A percentile compares a stretch with the other conserved stretches of the same genome.
These are phyloP conservation scores for Zygoascus bituminiphila DNA, from an alignment of 805 yeast genomes.

Conservation along the genomic window DNA sequence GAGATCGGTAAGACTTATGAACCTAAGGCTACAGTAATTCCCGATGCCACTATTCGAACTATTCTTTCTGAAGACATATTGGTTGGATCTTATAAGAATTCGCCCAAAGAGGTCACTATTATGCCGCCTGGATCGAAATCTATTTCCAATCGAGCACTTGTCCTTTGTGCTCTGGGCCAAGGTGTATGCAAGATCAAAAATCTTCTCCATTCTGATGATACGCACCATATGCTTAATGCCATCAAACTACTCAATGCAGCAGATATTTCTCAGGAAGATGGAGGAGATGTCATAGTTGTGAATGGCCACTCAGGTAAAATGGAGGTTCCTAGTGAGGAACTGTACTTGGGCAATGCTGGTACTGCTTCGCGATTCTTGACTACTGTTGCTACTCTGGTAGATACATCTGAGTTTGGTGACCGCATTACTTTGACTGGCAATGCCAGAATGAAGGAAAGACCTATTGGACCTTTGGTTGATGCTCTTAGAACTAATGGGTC, in stretches of 20 bases:
- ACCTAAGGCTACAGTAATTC: constrained; percentile 74
- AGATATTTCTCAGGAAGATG: constrained; percentile 68
- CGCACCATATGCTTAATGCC: constrained; percentile 89
- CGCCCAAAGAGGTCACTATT: constrained; percentile 35
- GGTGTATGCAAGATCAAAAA: constrained; percentile 81
- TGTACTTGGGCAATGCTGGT: constrained; percentile 95
- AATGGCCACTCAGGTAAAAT: constrained; percentile 77
- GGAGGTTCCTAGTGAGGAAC: constrained; percentile 51
- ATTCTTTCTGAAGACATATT: constrained; percentile 73
- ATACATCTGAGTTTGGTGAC: constrained; percentile 34
- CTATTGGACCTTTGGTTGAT: constrained; percentile 92
- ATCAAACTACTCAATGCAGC: constrained; percentile 76
- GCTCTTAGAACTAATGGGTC: constrained; percentile 81
- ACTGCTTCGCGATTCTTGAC: constrained; percentile 95
- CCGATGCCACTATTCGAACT: constrained; percentile 71
- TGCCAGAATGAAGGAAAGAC: constrained; percentile 94
- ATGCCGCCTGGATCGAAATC: constrained; percentile 97
- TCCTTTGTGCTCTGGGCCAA: constrained; percentile 82
- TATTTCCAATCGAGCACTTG: constrained; percentile 88
- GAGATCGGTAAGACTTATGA: constrained; percentile 86
- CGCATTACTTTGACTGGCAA: constrained; percentile 79
- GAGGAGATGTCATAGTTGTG: constrained; percentile 77
- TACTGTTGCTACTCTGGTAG: constrained; percentile 80
- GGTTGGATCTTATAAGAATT: constrained; percentile 48
- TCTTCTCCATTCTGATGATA: constrained; percentile 91